Conservation (phyloP, 768 basidiomycete species). For the Calvatia gigantea region DNA sequence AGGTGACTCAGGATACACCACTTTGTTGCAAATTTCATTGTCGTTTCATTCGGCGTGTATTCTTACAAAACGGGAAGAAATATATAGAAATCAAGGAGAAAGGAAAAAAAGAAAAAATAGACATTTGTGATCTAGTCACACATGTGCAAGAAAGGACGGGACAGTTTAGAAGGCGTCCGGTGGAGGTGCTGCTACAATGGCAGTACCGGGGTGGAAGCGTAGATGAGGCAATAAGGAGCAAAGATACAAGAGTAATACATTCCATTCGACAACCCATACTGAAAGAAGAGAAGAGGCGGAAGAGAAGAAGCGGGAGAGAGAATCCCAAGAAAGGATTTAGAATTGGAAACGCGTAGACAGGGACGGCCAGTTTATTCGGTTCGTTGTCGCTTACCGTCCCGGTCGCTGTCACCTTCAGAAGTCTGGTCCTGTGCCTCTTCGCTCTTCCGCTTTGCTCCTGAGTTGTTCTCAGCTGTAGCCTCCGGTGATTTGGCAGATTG, state of each 20-base stretch:
- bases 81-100: background rate
- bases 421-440: conserved; percentile 34
- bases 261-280: background rate
- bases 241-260: conserved; percentile 9
- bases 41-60: too few species aligned
- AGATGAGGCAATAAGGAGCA: conserved; percentile 5
- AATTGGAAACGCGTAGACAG: background rate
- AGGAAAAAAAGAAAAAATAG: background rate
- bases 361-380: conserved; percentile 30
- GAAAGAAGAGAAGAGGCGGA: background rate
- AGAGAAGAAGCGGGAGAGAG: background rate
- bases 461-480: conserved; percentile 6
- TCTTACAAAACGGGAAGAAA: background rate
- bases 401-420: conserved; percentile 23
- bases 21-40: too few species aligned
- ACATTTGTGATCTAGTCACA: background rate
- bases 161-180: background rate
- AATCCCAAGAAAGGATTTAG: background rate
- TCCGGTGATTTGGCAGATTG: background rate
- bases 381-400: conserved; percentile 39
- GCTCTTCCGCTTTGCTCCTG: conserved; percentile 34
- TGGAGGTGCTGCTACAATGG: background rate
- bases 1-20: too few species aligned
- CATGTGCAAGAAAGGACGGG: background rate
- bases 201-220: background rate